Evolutionary conservation across 768 basidiomycete genomes (phyloP), one percentile per base, ranked within the genome.

Genomic region (Mycena galericulata): DNA sequence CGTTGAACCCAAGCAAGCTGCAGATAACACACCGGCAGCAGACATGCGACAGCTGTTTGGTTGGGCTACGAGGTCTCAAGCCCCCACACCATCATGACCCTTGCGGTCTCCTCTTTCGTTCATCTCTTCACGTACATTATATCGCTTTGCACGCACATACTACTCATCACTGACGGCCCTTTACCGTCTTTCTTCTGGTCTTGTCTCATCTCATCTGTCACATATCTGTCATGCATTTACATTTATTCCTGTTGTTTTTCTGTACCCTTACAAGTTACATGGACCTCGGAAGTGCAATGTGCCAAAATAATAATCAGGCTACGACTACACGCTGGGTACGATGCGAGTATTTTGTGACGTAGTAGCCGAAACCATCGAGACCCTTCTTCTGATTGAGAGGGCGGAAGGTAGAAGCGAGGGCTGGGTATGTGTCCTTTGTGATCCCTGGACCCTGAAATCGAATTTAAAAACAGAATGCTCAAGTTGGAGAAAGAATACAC

Each of bases 21-120:
- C 91, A 41, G 94, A 95, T 77, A 82, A 83, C 40, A 86, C 89
- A 27, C 89, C 87, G 46, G 78, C 81, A 26, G 82, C 87, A 68
- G 93, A 94, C 74, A 86, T 93, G 84, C 90, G 92, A 56, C 91
- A 93, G 75, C 82, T 94, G 40, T 94, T 94, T 80, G 87, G 86
- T 72, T 93, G 93, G 93, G 88, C 92, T 54, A 89, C 88, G 65
- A 86, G 90, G 68, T 89, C 89, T 64, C 84, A 84, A 71, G 73
- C 83, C 63, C 45, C 62, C 20, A 68, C 70, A 29, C 66, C 77
- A 76, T 71, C 71, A 67, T 64, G 49, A 68, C 77, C 55, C 30
- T 40, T 5, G 70, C 78, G 27, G 71, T 78, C 49, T 75, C 76
- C 62, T n/a, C n/a, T 79, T 75, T 77, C 74, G 63, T 69, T 68